phyloP scores from a whole-genome alignment of 257 asterid species.

The Scutellaria minor region DNA sequence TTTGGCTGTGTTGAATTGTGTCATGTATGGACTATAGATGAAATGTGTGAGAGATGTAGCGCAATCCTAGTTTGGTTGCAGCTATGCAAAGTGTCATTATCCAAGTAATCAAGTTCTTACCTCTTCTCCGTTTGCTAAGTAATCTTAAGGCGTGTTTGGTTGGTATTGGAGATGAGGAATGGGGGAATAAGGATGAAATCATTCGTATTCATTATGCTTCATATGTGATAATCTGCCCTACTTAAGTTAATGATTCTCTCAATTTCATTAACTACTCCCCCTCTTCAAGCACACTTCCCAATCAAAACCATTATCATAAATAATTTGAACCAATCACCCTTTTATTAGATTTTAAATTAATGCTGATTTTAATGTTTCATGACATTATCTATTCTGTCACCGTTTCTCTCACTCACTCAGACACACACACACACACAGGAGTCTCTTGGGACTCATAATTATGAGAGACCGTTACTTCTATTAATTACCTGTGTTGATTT shows the following conservation, averaged over 20 bases:
- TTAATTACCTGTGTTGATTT: conserved; percentile 16
- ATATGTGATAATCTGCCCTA: too few relatives aligned
- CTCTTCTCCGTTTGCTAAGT: not conserved
- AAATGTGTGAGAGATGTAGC: not conserved
- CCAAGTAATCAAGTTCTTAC: not conserved
- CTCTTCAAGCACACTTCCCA: too few relatives aligned
- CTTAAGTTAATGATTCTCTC: too few relatives aligned
- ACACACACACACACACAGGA: not conserved
- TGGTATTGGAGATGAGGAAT: not conserved
- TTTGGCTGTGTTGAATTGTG: not conserved
- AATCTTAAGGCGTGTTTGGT: not conserved
- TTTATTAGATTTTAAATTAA: too few relatives aligned
- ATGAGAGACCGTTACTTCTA: not conserved
- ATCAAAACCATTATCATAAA: too few relatives aligned
- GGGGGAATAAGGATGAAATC: too few relatives aligned
- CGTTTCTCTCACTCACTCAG: not conserved
- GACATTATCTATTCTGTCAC: too few relatives aligned
- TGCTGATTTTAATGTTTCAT: too few relatives aligned
- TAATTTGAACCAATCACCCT: too few relatives aligned
- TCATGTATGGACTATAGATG: not conserved
- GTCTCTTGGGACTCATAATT: not conserved
- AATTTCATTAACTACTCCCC: too few relatives aligned
- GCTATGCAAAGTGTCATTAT: conserved; percentile 9
- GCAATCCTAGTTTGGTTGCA: not conserved
- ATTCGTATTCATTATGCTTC: too few relatives aligned